phyloP scores from a whole-genome alignment of 305 asterid species.

The Fraxinus latifolia region DNA sequence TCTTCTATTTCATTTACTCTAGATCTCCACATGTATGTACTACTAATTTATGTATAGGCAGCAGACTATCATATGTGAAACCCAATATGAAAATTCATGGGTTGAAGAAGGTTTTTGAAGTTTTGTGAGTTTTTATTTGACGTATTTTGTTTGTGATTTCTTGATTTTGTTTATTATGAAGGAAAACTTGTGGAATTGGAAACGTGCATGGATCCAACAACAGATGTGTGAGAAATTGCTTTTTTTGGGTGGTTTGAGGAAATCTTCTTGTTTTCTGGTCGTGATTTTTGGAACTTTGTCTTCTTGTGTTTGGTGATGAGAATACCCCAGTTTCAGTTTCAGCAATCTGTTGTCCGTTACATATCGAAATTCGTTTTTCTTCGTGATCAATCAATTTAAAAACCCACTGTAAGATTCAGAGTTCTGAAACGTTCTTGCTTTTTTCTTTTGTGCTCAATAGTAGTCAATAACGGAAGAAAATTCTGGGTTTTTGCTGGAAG shows the following conservation, averaged over 20 bases:
- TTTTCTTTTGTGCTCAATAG: not conserved
- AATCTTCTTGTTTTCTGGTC: not conserved
- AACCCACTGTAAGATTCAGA: not conserved
- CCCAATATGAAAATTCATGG: not conserved
- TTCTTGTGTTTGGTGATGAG: conserved; percentile 37
- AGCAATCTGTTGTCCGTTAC: conserved; percentile 26
- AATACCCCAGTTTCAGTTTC: conserved; percentile 30
- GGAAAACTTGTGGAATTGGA: not conserved
- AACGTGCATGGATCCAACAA: conserved; percentile 1
- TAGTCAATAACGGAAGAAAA: conserved; percentile 6
- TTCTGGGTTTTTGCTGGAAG: not conserved
- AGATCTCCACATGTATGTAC: conserved; percentile 30
- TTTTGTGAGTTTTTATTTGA: not conserved
- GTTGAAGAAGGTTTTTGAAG: not conserved
- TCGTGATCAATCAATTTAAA: conserved; percentile 13
- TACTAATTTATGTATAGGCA: not conserved
- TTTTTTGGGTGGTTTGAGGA: not conserved
- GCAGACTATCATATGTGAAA: not conserved
- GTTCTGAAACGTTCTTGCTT: conserved; percentile 17
- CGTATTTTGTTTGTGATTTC: not conserved
- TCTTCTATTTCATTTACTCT: conserved; percentile 34
- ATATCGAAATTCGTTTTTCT: conserved; percentile 29
- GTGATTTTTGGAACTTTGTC: conserved; percentile 22
- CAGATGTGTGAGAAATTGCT: not conserved
- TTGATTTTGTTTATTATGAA: conserved; percentile 23